Evolutionary conservation across 805 yeast species (phyloP).

Genomic region (Brettanomyces sp.): DNA sequence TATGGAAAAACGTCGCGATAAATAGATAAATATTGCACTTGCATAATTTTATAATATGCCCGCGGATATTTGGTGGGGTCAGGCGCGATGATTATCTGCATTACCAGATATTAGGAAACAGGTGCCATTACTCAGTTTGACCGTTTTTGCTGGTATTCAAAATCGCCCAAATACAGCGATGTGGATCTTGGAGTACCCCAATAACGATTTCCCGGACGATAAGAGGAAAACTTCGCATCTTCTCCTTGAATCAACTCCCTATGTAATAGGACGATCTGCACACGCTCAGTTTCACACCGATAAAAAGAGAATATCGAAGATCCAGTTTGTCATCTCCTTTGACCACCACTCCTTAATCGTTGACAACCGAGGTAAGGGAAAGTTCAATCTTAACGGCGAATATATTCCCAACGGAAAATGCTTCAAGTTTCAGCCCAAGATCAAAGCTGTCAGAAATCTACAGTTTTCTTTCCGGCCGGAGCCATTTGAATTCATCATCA

Average conservation of each 20-base stretch:
- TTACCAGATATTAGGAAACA: too few species aligned
- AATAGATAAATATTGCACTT: too few species aligned
- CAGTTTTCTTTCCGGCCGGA: background rate
- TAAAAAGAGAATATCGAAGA: constrained; percentile 2
- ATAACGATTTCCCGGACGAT: background rate
- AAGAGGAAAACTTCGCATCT: background rate
- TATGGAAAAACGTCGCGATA: too few species aligned
- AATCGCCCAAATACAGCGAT: background rate
- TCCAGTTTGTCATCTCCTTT: constrained; percentile 1
- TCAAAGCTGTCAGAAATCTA: background rate
- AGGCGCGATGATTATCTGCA: too few species aligned
- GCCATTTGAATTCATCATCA: background rate
- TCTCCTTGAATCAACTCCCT: background rate
- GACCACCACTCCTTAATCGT: background rate
- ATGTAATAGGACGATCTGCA: background rate
- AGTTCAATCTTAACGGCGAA: constrained; percentile 2
- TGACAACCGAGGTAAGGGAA: constrained; percentile 2
- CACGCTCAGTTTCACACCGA: background rate
- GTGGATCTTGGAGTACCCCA: constrained; percentile 6
- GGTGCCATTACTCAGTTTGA: too few species aligned
- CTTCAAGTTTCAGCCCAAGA: background rate
- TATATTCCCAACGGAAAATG: constrained; percentile 1
- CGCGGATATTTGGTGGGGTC: too few species aligned
- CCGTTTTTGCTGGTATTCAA: too few species aligned
- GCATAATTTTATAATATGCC: too few species aligned